Base-by-base conservation (phyloP, 352 stramenopile species). In the Pythium phragmiticola region DNA sequence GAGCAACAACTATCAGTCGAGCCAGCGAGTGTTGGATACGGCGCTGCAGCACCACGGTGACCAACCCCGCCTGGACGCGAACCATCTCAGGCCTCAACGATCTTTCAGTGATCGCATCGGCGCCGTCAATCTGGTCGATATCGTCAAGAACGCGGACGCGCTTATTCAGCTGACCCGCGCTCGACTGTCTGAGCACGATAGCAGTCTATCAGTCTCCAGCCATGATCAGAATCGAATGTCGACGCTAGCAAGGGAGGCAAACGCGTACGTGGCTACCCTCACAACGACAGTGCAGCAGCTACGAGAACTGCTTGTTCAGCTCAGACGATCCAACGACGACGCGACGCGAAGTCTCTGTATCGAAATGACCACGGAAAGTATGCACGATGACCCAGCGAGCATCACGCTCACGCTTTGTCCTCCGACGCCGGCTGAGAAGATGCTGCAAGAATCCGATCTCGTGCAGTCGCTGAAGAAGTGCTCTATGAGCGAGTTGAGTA, bases 381-480 rank as follows among this genome's bases (percentile, higher is more conserved):
- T 70, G 21, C 23, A 70, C 26, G 63, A 71, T 2, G 56, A 68
- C 28, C 51, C 43, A 21, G 14, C 42, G 23, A 68, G 19, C 47
- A 36, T 46, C 11, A 48, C 57, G 19, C 37, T 76, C 13, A 71
- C 53, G 11, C 58, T 87, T 4, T 87, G 74, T 64, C 77, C 77
- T 13, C 65, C 73, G 11, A 84, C 77, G 0, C 77, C 77, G 5
- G 74, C 65, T 17, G 58, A 81, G 34, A 68, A 70, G 26, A 49
- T 67, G 6, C 65, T 83, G 7, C 68, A 80, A 60, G 74, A 87
- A 47, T 61, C 65, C 1, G 69, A 77, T 28, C 74, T 87, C 8
- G 70, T 84, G 7, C 68, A 72, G 14, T 85, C 78, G 11, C 59
- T 87, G 21, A 76, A 76, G 53, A 84, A 87, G 36, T 70, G 78